Evolutionary conservation across 2,329 filamentous ascomycete genomes (phyloP).

Genomic region (Coleophoma cylindrospora): DNA sequence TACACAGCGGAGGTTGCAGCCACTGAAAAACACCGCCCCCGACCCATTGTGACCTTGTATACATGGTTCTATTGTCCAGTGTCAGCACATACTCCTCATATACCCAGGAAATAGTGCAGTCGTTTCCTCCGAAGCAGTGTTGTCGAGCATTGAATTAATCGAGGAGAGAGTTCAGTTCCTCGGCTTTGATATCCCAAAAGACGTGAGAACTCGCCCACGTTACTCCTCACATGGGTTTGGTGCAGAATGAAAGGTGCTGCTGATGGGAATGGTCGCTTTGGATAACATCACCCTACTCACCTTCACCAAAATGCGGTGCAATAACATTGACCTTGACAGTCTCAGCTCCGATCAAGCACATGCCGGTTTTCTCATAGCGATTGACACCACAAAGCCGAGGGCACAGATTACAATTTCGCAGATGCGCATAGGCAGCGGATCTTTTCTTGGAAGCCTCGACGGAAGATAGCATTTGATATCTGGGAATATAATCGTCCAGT

Average conservation of each 20-base stretch:
- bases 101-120: background rate
- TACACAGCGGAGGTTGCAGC: conserved; percentile 48
- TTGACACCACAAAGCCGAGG: conserved; percentile 75
- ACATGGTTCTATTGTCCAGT: conserved; percentile 55
- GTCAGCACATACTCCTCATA: background rate
- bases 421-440: conserved; percentile 66
- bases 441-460: conserved; percentile 69
- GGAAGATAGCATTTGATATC: conserved; percentile 64
- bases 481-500: conserved; percentile 68
- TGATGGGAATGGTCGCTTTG: too few relatives aligned
- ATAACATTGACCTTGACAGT: conserved; percentile 79
- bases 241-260: too few relatives aligned
- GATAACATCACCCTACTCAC: conserved; percentile 27
- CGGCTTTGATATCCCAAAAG: too few relatives aligned
- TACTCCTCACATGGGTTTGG: too few relatives aligned
- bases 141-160: too few relatives aligned
- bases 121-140: too few relatives aligned
- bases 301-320: conserved; percentile 80
- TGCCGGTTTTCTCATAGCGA: conserved; percentile 71
- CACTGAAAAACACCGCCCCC: conserved; percentile 65
- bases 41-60: conserved; percentile 78
- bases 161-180: too few relatives aligned
- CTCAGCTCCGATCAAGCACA: conserved; percentile 70
- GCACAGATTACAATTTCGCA: conserved; percentile 77
- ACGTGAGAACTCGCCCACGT: too few relatives aligned